phyloP scores from a whole-genome alignment of 768 basidiomycete species.

The Podaxis sp. region DNA sequence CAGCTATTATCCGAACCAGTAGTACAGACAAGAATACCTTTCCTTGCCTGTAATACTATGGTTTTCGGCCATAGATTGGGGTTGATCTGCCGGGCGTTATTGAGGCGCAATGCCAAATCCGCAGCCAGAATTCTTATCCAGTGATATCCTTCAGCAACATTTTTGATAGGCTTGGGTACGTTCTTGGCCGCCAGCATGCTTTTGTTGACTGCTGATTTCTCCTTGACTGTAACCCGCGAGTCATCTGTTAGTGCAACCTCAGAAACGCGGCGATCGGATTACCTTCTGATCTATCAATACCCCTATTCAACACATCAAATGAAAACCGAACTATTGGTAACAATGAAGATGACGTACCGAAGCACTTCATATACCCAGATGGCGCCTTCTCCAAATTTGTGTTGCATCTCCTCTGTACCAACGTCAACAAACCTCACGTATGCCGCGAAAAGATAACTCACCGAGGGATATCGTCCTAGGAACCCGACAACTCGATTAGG shows the following conservation, averaged over 20 bases:
- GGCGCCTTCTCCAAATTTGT: conserved; percentile 76
- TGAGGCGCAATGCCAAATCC: conserved; percentile 83
- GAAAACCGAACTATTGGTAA: conserved; percentile 4
- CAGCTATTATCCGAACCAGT: neutral
- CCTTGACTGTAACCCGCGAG: conserved; percentile 62
- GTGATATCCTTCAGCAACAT: conserved; percentile 72
- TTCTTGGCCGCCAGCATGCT: conserved; percentile 99
- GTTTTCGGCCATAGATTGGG: conserved; percentile 92
- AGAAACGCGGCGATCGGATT: conserved; percentile 12
- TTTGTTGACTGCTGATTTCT: conserved; percentile 75
- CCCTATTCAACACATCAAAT: conserved; percentile 41
- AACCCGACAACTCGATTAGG: conserved; percentile 6
- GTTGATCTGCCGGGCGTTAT: conserved; percentile 71
- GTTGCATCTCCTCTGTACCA: conserved; percentile 70
- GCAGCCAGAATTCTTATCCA: conserved; percentile 93
- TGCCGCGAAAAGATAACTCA: conserved; percentile 24
- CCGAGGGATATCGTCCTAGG: conserved; percentile 60
- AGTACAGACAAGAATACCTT: conserved; percentile 43
- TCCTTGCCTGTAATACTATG: conserved; percentile 74
- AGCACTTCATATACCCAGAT: conserved; percentile 94
- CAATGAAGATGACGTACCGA: conserved; percentile 47
- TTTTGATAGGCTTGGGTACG: conserved; percentile 74
- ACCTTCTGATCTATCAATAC: conserved; percentile 91
- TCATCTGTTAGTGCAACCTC: neutral
- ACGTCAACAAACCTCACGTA: conserved; percentile 4